Evolutionary conservation across 352 stramenopile species (phyloP), one percentile per base, ranked within the genome.

Genomic region (Globisporangium nagaii): DNA sequence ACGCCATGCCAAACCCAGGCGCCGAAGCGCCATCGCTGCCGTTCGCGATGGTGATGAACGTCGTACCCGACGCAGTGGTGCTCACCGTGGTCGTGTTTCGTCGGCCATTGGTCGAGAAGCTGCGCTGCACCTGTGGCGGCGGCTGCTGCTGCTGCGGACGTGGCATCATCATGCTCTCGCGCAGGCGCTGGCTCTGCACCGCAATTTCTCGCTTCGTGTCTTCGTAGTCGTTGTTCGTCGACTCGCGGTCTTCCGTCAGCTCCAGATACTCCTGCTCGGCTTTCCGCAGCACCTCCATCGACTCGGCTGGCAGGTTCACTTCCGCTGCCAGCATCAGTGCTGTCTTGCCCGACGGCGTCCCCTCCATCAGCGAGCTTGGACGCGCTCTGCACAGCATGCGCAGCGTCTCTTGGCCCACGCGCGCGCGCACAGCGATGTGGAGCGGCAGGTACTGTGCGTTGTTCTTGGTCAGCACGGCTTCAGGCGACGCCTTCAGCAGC

Each of bases 371-470:
- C 22, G 69, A 86, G 40, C 80, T 89, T 3, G 83, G 80, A 3
- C 79, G 71, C 19, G 79, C 79, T 19, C 87, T 59, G 24, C 79
- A 88, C 11, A 93, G 56, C 25, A 90, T 22, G 17, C 65, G 61
- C 8, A 93, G 63, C 6, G 78, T 85, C 4, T 82, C 75, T 15
- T 69, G 40, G 2, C 71, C 59, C 2, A 75, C 68, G 6, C 70
- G 70, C 7, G 83, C 76, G 19, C 84, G 81, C 27, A 93, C 79
- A 1, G 83, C 83, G 58, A 93, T 88, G 57, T 93, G 83, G n/a
- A 93, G 68, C 1, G 83, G 83, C 58, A 93, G 52, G 49, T 88
- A 88, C 65, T 91, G 80, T 9, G 83, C 81, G 41, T 91, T 87
- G 68, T 93, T 93, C 52, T 76, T 81, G 42, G 77, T 88, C 47